Evolutionary conservation across 2,329 filamentous ascomycete genomes (phyloP).

Genomic region (Akanthomyces dipterigenus): DNA sequence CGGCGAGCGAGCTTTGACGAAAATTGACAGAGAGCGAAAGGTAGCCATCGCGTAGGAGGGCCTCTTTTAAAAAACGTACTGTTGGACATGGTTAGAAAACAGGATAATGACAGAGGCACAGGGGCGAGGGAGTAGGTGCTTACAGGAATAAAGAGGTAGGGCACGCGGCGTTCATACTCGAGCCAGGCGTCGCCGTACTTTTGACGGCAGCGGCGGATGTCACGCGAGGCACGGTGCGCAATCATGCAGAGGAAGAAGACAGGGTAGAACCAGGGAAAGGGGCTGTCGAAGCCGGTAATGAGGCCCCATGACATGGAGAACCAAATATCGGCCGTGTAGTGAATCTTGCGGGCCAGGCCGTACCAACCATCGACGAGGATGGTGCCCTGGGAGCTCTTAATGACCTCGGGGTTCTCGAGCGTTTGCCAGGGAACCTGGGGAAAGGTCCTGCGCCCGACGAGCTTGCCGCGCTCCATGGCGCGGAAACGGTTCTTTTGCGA

Average conservation of each 20-base stretch:
- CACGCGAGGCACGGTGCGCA: constrained; percentile 66
- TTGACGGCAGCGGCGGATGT: constrained; percentile 67
- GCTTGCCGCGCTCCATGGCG: constrained; percentile 66
- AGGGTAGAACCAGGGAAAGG: constrained; percentile 88
- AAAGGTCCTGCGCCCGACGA: constrained; percentile 69
- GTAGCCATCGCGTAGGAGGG: neutral
- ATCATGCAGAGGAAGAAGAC: constrained; percentile 81
- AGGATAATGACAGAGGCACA: neutral
- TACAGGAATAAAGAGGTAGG: constrained; percentile 76
- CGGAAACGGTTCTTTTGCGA: constrained; percentile 93
- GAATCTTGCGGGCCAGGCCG: constrained; percentile 59
- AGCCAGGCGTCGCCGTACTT: constrained; percentile 81
- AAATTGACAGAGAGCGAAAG: neutral
- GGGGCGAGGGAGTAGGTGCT: constrained; percentile 18
- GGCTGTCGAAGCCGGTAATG: constrained; percentile 51
- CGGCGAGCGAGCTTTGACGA: neutral
- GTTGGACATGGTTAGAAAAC: neutral
- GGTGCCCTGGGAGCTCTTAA: constrained; percentile 64
- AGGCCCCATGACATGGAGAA: constrained; percentile 46
- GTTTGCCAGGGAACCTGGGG: constrained; percentile 86
- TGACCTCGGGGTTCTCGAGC: constrained; percentile 26
- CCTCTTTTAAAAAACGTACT: constrained; percentile 36
- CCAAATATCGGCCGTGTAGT: constrained; percentile 43
- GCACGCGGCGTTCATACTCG: constrained; percentile 71
- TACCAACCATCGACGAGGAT: constrained; percentile 86